Evolutionary conservation across 176 grass and related monocot genomes (phyloP).

Genomic region (Carex parvula): DNA sequence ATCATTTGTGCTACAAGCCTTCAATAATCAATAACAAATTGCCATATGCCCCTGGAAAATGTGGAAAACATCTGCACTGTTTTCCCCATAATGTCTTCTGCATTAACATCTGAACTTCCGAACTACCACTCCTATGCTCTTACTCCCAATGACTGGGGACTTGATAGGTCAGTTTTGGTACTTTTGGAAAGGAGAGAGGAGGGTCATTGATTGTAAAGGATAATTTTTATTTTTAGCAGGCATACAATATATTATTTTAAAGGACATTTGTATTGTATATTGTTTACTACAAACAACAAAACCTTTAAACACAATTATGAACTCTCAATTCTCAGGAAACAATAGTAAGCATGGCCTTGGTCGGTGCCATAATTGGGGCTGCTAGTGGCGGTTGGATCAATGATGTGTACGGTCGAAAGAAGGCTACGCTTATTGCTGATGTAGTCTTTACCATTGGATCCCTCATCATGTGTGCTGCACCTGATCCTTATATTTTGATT

Average conservation of each 20-base stretch:
- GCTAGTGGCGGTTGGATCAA: conserved; percentile 87
- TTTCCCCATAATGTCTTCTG: not conserved
- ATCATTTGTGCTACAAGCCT: not conserved
- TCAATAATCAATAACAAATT: not conserved
- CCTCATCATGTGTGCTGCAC: conserved; percentile 72
- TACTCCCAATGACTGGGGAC: not conserved
- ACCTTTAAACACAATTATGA: conserved; percentile 21
- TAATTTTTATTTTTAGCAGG: not conserved
- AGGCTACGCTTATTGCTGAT: conserved; percentile 85
- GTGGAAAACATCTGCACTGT: not conserved
- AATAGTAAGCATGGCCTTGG: conserved; percentile 95
- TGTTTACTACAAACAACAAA: not conserved
- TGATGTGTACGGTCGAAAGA: conserved; percentile 82
- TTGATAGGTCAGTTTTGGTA: not conserved
- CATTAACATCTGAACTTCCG: not conserved
- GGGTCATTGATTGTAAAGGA: not conserved
- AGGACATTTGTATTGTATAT: not conserved
- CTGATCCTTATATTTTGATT: conserved; percentile 66
- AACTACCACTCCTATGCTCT: not conserved
- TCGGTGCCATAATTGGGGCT: conserved; percentile 82
- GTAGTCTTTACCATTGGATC: conserved; percentile 73
- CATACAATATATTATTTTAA: not conserved
- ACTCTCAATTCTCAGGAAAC: conserved; percentile 56
- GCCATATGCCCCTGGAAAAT: not conserved
- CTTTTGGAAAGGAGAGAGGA: not conserved